phyloP scores from a whole-genome alignment of 2,329 filamentous ascomycete genomes.

The Aureobasidium vineae region DNA sequence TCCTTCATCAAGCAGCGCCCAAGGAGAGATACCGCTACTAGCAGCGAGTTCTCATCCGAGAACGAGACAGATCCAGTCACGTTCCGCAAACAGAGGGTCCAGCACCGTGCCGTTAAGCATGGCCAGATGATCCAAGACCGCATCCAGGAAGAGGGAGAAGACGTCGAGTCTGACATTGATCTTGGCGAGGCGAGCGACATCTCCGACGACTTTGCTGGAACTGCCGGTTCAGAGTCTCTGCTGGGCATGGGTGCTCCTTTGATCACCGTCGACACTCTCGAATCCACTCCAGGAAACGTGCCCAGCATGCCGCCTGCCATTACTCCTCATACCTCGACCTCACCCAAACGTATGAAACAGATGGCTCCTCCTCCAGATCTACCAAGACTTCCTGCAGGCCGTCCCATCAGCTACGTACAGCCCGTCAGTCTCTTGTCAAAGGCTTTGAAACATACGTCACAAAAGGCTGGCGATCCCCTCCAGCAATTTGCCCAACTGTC shows the following conservation, averaged over 20 bases:
- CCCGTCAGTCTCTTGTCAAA: conserved; percentile 70
- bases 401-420: conserved; percentile 68
- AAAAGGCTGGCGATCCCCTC: conserved; percentile 68
- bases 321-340: conserved; percentile 45
- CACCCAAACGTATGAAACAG: conserved; percentile 54
- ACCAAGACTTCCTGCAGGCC: conserved; percentile 67
- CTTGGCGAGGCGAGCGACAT: conserved; percentile 42
- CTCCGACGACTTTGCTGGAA: conserved; percentile 61
- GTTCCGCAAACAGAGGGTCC: conserved; percentile 59
- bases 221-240: conserved; percentile 66
- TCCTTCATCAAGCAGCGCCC: conserved; percentile 63
- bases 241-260: conserved; percentile 59
- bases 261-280: conserved; percentile 28
- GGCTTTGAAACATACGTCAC: conserved; percentile 69
- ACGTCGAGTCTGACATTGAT: conserved; percentile 39
- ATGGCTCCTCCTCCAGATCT: conserved; percentile 58
- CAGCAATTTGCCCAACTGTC: conserved; percentile 74
- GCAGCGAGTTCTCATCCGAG: conserved; percentile 79
- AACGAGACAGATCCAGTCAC: conserved; percentile 70
- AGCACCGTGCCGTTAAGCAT: conserved; percentile 54
- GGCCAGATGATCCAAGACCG: conserved; percentile 55
- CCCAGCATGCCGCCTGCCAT: conserved; percentile 47
- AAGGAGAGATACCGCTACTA: conserved; percentile 73
- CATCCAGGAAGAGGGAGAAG: conserved; percentile 49
- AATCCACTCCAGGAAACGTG: conserved; percentile 16